phyloP scores from a whole-genome alignment of 2,329 filamentous ascomycete species.

The Aspergillus novofumigatus region DNA sequence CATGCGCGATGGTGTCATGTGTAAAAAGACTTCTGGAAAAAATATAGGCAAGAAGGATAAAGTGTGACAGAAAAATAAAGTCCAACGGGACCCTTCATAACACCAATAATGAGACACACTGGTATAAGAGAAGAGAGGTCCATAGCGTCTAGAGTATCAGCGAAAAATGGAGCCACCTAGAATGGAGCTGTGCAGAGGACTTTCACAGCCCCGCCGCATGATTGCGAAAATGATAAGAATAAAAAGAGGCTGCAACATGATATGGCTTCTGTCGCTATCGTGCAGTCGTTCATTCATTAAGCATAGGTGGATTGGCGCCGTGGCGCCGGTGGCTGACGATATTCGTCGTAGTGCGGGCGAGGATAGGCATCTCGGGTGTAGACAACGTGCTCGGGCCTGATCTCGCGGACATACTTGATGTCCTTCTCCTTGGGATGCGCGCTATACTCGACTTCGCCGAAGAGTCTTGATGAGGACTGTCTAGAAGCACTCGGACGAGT shows the following conservation, averaged over 20 bases:
- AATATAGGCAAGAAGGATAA: neutral
- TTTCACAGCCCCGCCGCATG: neutral
- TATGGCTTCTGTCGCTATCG: constrained; percentile 16
- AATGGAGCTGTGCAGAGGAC: neutral
- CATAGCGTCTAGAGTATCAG: neutral
- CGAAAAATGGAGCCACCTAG: neutral
- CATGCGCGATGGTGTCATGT: neutral
- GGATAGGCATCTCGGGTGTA: constrained; percentile 15
- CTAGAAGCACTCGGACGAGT: constrained; percentile 17
- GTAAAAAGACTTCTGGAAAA: neutral
- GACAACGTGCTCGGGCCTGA: constrained; percentile 21
- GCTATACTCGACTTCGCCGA: constrained; percentile 22
- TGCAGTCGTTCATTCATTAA: constrained; percentile 12
- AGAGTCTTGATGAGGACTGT: constrained; percentile 10
- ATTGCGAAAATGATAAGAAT: constrained; percentile 1
- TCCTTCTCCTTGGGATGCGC: constrained; percentile 22
- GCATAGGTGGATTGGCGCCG: constrained; percentile 27
- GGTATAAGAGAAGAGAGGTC: neutral
- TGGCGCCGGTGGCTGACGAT: constrained; percentile 13
- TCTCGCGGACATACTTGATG: constrained; percentile 25
- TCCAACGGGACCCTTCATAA: neutral
- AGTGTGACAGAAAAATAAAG: neutral
- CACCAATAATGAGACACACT: neutral
- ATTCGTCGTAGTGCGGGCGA: constrained; percentile 17
- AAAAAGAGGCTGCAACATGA: constrained; percentile 7